Base-by-base conservation (phyloP, 306 rosid species). In the Quillaja saponaria region DNA sequence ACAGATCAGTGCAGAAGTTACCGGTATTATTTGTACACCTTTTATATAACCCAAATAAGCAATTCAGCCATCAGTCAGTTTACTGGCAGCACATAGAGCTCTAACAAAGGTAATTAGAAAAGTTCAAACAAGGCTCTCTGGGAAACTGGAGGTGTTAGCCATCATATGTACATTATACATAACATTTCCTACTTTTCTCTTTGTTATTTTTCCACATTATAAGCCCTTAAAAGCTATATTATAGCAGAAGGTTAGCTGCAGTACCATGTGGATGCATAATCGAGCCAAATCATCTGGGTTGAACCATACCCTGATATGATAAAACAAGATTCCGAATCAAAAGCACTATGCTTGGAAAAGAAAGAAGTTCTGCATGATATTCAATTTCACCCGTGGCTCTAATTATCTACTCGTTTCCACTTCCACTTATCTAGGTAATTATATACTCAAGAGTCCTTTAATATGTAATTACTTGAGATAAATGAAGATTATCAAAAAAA, bases 331-430 rank as follows among this genome's bases (percentile, higher is more conserved):
- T 58, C 14, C 20, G 19, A 47, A 75, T 51, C 60, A 64, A 57
- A 35, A 47, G 71, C 33, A 42, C 37, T 64, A 58, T 39, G 60
- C 15, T 44, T 58, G 61, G 44, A 57, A 47, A 55, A 63, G 64
- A 67, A 46, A 41, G 76, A 38, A 58, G 41, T 54, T n/a, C n/a
- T n/a, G 58, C 49, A 69, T 49, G 33, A 40, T 33, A 63, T 51
- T 58, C 35, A 11, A 39, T 13, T 49, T 49, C 37, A 52, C 21
- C 15, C 48, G 57, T 39, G 39, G 45, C 20, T 45, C 39, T n/a
- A 15, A 46, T 8, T 25, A 35, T 54, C 47, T 53, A n/a, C n/a
- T n/a, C n/a, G n/a, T n/a, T n/a, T n/a, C n/a, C n/a, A n/a, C n/a
- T n/a, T n/a, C n/a, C n/a, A n/a, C n/a, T n/a, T n/a, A n/a, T n/a